These are phyloP conservation scores for Cryptococcus hybrid DNA, from an alignment of 1,284 basidiomycete species.

Conservation along the genomic window DNA sequence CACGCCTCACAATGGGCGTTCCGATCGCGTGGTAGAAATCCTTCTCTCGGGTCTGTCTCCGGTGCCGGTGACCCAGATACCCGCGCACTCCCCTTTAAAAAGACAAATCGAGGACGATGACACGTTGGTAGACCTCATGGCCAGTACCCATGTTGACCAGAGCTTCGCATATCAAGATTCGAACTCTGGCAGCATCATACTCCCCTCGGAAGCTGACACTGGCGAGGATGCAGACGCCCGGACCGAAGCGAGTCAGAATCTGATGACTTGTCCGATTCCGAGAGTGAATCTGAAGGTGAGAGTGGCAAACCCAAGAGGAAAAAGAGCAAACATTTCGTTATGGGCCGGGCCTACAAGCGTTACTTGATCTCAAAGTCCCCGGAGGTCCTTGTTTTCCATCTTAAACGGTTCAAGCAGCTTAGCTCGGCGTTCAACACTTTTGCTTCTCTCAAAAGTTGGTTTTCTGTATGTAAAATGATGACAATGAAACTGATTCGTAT, in stretches of 20 bases:
- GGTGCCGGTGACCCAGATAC: background rate
- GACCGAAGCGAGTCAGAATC: conserved; percentile 6
- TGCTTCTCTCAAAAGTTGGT: conserved; percentile 47
- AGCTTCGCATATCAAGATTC: conserved; percentile 2
- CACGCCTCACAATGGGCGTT: background rate
- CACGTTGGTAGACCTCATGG: conserved; percentile 5
- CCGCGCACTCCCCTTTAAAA: conserved; percentile 23
- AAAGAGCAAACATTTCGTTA: conserved; percentile 55
- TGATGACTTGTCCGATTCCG: conserved; percentile 40
- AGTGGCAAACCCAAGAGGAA: conserved; percentile 15
- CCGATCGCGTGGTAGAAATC: background rate
- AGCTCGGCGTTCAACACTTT: conserved; percentile 39
- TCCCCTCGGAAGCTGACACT: conserved; percentile 4
- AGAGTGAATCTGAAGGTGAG: conserved; percentile 7
- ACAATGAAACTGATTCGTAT: conserved; percentile 40
- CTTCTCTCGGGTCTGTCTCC: conserved; percentile 3
- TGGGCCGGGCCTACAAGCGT: conserved; percentile 84
- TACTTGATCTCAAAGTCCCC: conserved; percentile 86
- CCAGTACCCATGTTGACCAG: conserved; percentile 3
- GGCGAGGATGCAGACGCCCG: conserved; percentile 5
- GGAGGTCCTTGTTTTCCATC: conserved; percentile 83
- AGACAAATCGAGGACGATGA: conserved; percentile 18
- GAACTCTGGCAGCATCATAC: background rate
- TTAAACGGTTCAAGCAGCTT: conserved; percentile 87
- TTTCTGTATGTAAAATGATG: conserved; percentile 30